phyloP scores from a whole-genome alignment of 2,329 filamentous ascomycete genomes.

The Aspergillus sp. region DNA sequence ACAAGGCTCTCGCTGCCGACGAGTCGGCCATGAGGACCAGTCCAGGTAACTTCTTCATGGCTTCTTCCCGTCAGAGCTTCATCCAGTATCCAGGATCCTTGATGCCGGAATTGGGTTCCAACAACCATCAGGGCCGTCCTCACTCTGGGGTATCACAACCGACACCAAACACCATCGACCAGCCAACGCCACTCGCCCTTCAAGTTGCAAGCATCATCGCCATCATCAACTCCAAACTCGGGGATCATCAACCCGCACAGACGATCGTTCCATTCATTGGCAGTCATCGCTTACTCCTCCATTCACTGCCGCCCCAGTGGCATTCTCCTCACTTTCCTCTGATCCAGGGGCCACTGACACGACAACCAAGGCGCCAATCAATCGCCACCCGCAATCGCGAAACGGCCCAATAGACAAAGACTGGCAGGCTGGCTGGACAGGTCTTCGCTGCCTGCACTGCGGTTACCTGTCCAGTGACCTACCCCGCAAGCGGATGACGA shows the following conservation, averaged over 20 bases:
- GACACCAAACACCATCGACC: neutral
- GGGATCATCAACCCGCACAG: neutral
- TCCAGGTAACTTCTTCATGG: neutral
- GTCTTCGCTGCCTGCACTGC: slow-evolving; percentile 8
- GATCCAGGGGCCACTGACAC: neutral
- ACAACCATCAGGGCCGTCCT: neutral
- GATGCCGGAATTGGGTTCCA: neutral
- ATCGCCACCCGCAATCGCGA: slow-evolving; percentile 11
- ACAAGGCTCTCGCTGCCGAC: neutral
- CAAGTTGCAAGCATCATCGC: neutral
- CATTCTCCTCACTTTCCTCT: neutral
- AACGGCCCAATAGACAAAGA: slow-evolving; percentile 8
- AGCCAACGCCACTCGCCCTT: neutral
- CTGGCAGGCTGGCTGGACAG: slow-evolving; percentile 5
- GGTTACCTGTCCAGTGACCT: slow-evolving; percentile 18
- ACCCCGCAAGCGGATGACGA: slow-evolving; percentile 22
- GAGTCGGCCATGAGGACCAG: neutral
- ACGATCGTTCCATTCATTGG: neutral
- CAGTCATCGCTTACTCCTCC: neutral
- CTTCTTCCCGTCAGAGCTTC: neutral
- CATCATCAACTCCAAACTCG: neutral
- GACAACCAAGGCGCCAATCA: slow-evolving; percentile 9
- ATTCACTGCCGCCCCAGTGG: neutral
- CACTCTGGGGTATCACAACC: neutral
- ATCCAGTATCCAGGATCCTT: neutral